A percentile compares a stretch with the other conserved stretches of the same genome.
phyloP scores from a whole-genome alignment of 176 grass and related monocot species.

The Areca catechu region DNA sequence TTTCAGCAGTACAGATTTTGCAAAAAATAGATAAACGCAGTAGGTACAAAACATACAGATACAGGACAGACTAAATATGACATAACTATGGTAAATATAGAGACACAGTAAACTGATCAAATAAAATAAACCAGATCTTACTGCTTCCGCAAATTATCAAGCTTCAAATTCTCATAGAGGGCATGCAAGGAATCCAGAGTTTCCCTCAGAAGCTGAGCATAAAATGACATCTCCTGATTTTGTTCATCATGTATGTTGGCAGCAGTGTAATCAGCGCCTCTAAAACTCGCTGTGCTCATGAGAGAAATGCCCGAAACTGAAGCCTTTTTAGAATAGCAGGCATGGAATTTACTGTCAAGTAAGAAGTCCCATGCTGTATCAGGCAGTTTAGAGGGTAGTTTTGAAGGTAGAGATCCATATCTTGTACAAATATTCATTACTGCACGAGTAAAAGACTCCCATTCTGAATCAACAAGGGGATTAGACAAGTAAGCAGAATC shows the following conservation, averaged over 20 bases:
- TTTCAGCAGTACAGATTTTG: background rate
- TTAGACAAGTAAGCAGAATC: constrained; percentile 38
- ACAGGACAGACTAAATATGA: background rate
- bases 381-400: constrained; percentile 19
- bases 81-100: constrained; percentile 1
- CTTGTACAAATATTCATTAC: constrained; percentile 50
- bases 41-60: constrained; percentile 11
- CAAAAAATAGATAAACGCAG: constrained; percentile 25
- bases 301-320: constrained; percentile 29
- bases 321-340: constrained; percentile 40
- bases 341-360: constrained; percentile 73
- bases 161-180: constrained; percentile 85
- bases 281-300: constrained; percentile 31
- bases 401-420: constrained; percentile 34
- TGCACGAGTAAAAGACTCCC: constrained; percentile 71
- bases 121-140: constrained; percentile 36
- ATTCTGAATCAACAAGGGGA: constrained; percentile 60
- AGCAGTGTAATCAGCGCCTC: constrained; percentile 4
- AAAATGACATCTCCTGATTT: constrained; percentile 37
- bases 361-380: constrained; percentile 70
- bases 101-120: background rate
- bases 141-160: constrained; percentile 81
- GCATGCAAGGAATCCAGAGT: constrained; percentile 76
- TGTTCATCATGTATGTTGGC: constrained; percentile 33
- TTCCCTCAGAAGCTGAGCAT: constrained; percentile 53